Percentiles rank a stretch among this genome's conserved stretches.
Evolutionary conservation across 495 filamentous ascomycete species (phyloP).

Genomic region (Xylaria nigripes): DNA sequence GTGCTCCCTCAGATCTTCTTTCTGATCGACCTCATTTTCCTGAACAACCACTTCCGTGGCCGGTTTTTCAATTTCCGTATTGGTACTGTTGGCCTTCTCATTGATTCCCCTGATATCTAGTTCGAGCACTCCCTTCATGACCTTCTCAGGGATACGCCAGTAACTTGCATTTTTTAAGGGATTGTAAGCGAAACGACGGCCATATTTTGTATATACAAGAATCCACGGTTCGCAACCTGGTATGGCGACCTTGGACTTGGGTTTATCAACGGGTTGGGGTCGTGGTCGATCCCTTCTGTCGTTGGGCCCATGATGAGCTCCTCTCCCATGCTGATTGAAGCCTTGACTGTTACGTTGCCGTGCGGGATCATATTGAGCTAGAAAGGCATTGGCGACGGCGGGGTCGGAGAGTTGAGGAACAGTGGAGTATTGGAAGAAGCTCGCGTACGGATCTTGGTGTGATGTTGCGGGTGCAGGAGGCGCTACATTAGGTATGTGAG

Average conservation of each 20-base stretch:
- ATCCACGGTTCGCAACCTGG: slow-evolving; percentile 84
- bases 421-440: slow-evolving; percentile 38
- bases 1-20: slow-evolving; percentile 20
- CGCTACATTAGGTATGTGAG: slow-evolving; percentile 43
- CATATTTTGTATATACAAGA: slow-evolving; percentile 81
- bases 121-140: slow-evolving; percentile 72
- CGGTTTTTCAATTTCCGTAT: slow-evolving; percentile 2
- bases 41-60: not conserved
- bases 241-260: slow-evolving; percentile 69
- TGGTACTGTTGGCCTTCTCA: slow-evolving; percentile 34
- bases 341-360: slow-evolving; percentile 19
- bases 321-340: slow-evolving; percentile 24
- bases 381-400: slow-evolving; percentile 36
- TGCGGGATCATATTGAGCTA: slow-evolving; percentile 36
- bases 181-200: slow-evolving; percentile 84
- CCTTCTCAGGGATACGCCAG: slow-evolving; percentile 82
- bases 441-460: slow-evolving; percentile 27
- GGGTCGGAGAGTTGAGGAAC: slow-evolving; percentile 41
- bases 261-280: slow-evolving; percentile 64
- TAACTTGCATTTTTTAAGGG: slow-evolving; percentile 73
- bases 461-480: slow-evolving; percentile 14
- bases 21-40: slow-evolving; percentile 12
- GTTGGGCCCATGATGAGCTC: slow-evolving; percentile 27
- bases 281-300: slow-evolving; percentile 47
- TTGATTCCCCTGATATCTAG: slow-evolving; percentile 52